Percentiles rank a stretch among this genome's conserved stretches.
phyloP scores from a whole-genome alignment of 2,329 filamentous ascomycete species.

The Biscogniauxia sp. region DNA sequence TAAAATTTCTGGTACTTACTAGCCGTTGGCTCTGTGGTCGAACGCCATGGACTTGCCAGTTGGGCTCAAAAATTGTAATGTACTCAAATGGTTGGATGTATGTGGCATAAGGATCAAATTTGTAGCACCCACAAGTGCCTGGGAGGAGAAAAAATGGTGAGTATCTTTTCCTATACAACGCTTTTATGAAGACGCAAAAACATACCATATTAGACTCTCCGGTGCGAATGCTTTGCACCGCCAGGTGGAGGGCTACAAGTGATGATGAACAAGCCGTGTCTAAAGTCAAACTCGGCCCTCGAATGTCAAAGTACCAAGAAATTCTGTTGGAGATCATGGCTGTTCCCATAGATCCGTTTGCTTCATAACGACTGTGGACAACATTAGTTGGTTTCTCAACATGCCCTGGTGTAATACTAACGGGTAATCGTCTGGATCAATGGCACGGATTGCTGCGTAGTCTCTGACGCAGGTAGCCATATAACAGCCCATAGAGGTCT shows the following conservation, averaged over 20 bases:
- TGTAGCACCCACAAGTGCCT: slow-evolving; percentile 29
- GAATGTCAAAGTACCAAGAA: slow-evolving; percentile 38
- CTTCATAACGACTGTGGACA: slow-evolving; percentile 23
- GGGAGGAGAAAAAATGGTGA: slow-evolving; percentile 4
- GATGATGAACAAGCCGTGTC: slow-evolving; percentile 43
- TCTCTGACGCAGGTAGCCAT: slow-evolving; percentile 31
- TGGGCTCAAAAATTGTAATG: slow-evolving; percentile 26
- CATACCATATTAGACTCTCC: slow-evolving; percentile 33
- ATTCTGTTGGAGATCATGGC: slow-evolving; percentile 37
- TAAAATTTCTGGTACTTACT: slow-evolving; percentile 13
- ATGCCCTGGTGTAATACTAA: slow-evolving; percentile 6
- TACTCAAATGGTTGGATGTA: slow-evolving; percentile 30
- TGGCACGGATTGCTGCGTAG: slow-evolving; percentile 26
- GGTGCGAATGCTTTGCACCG: slow-evolving; percentile 35
- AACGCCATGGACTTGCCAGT: slow-evolving; percentile 29
- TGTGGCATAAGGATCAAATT: slow-evolving; percentile 31
- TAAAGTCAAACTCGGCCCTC: slow-evolving; percentile 39
- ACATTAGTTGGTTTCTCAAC: neutral
- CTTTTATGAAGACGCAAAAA: neutral
- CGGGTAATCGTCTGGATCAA: slow-evolving; percentile 36
- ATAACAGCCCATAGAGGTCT: slow-evolving; percentile 31
- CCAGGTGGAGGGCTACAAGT: slow-evolving; percentile 38
- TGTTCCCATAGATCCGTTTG: slow-evolving; percentile 30
- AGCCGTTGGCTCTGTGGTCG: slow-evolving; percentile 29
- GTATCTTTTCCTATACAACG: neutral